phyloP scores from a whole-genome alignment of 2,329 filamentous ascomycete species.

The Colletotrichum lindemuthianum region DNA sequence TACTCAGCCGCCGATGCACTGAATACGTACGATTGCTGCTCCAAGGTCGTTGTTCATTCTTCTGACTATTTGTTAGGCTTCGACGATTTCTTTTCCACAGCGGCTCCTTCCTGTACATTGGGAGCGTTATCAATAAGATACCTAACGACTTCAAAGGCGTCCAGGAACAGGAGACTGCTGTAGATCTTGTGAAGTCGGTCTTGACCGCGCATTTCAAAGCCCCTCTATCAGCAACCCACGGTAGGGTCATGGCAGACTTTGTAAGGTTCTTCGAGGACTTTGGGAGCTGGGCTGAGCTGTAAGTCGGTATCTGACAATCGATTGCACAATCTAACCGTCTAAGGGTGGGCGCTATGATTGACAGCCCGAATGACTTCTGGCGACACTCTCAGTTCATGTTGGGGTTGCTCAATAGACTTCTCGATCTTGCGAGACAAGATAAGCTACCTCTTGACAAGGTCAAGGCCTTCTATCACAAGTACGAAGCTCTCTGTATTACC shows the following conservation, averaged over 20 bases:
- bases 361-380: neutral
- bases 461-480: slow-evolving; percentile 8
- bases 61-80: slow-evolving; percentile 11
- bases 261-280: slow-evolving; percentile 18
- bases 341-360: slow-evolving; percentile 11
- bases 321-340: neutral
- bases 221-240: slow-evolving; percentile 22
- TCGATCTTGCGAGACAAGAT: slow-evolving; percentile 12
- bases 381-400: slow-evolving; percentile 13
- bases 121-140: slow-evolving; percentile 7
- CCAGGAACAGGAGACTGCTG: neutral
- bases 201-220: neutral
- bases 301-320: neutral
- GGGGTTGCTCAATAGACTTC: slow-evolving; percentile 24
- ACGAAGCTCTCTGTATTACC: neutral
- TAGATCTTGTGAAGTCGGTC: slow-evolving; percentile 4
- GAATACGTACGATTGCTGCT: slow-evolving; percentile 1
- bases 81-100: slow-evolving; percentile 16
- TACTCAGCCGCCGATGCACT: slow-evolving; percentile 12
- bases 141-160: neutral
- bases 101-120: slow-evolving; percentile 18
- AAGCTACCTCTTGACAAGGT: slow-evolving; percentile 15
- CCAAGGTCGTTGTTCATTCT: neutral
- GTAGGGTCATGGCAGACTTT: slow-evolving; percentile 18
- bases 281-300: slow-evolving; percentile 15